These are phyloP conservation scores for Coccomyxa sp. DNA, from an alignment of 139 green algal species.

Conservation along the genomic window DNA sequence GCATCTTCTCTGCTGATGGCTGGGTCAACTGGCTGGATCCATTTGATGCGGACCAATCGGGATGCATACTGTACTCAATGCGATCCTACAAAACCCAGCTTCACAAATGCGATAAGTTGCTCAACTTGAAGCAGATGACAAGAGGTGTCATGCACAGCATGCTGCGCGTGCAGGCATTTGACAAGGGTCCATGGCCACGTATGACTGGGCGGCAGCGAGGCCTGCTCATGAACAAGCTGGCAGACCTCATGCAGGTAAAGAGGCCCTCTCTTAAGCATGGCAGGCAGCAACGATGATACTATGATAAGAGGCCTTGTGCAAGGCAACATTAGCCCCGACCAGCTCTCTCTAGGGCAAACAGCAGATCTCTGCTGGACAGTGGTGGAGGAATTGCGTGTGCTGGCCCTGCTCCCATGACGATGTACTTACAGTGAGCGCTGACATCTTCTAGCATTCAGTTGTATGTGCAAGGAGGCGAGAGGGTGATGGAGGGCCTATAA, in stretches of 20 bases:
- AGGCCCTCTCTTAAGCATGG: background rate
- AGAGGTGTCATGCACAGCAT: no score
- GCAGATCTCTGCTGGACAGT: background rate
- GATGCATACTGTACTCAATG: no score
- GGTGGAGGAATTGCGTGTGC: background rate
- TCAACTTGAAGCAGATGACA: no score
- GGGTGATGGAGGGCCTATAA: no score
- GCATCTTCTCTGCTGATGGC: background rate
- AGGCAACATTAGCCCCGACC: no score
- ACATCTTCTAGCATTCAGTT: no score
- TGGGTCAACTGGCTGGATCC: background rate
- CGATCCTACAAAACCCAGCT: no score
- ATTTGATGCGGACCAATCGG: no score
- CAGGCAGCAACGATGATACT: no score
- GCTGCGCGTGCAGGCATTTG: conserved; percentile 48
- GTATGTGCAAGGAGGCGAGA: no score
- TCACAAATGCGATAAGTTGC: no score
- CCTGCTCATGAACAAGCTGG: background rate
- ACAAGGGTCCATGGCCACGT: conserved; percentile 56
- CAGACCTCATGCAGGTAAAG: background rate
- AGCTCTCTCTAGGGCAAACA: background rate
- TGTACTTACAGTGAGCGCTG: background rate
- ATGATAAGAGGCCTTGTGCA: no score
- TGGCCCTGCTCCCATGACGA: background rate
- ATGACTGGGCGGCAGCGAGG: conserved; percentile 22